Base-by-base conservation (phyloP, 2,329 filamentous ascomycete genomes). In the Talaromyces verruculosus region DNA sequence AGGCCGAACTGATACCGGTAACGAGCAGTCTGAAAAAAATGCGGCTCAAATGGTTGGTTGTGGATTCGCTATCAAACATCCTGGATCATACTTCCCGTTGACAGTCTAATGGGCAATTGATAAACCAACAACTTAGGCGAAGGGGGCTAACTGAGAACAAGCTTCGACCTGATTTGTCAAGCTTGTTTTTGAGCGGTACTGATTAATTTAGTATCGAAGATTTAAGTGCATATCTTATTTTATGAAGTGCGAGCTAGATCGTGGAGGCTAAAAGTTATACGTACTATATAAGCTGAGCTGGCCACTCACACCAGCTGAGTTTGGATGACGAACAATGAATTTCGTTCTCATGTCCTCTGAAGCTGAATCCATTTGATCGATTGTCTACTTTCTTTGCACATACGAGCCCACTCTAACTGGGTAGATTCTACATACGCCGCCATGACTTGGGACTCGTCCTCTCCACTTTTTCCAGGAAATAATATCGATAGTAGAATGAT, bases 21-120 rank as follows among this genome's bases (percentile, higher is more conserved):
- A 53, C 33, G 8, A 15, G 59, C 43, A 49, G 33, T 37, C 8
- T n/a, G n/a, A 47, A 10, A 7, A 22, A 15, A 3, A 22, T 63
- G 61, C 47, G 61, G 61, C 61, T 63, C 47, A 63, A 63, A 63
- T 37, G 35, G 47, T 55, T 63, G 61, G 61, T 35, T 28, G 13
- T 28, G 60, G 53, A 13, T 39, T n/a, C 22, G 22, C 35, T 22
- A 11, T 10, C 22, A 39, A 25, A 7, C 19, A 33, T 19, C 35
- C 15, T 15, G 35, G 47, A 39, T 19, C 1, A 1, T 19, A 17
- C 28, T 30, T 41, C n/a, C n/a, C 1, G 13, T 43, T 28, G 15
- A 10, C 2, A 19, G 19, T 53, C 7, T 19, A 19, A 63, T 43
- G 17, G 33, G 19, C 33, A 55, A 39, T 51, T 37, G 53, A 35